These are phyloP conservation scores for Biscogniauxia mediterranea DNA, from an alignment of 2,329 filamentous ascomycete species.

Conservation along the genomic window DNA sequence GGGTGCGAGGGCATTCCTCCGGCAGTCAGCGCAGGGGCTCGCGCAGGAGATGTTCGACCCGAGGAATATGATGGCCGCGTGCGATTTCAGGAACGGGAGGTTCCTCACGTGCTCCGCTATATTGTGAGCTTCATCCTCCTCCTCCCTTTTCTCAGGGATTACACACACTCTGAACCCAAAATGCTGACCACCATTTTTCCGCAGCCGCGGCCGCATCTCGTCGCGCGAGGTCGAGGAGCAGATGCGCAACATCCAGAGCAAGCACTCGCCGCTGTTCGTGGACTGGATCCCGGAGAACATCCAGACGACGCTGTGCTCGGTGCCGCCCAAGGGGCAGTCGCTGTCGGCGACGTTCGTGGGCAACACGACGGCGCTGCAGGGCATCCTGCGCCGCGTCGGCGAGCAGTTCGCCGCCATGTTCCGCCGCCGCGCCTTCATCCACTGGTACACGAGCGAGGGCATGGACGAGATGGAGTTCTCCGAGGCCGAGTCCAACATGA, in stretches of 20 bases:
- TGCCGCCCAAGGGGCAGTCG: slow-evolving; percentile 94
- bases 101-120: slow-evolving; percentile 99
- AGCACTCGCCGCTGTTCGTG: slow-evolving; percentile 99
- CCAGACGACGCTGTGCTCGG: slow-evolving; percentile 98
- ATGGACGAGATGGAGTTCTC: slow-evolving; percentile 99
- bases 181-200: slow-evolving; percentile 27
- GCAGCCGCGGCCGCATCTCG: slow-evolving; percentile 93
- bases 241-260: slow-evolving; percentile 99
- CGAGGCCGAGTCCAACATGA: slow-evolving; percentile 99
- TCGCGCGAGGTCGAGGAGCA: slow-evolving; percentile 99
- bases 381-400: slow-evolving; percentile 99
- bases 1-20: slow-evolving; percentile 90
- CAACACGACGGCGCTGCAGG: slow-evolving; percentile 99
- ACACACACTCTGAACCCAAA: too few relatives aligned
- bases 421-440: slow-evolving; percentile 99
- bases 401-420: slow-evolving; percentile 99
- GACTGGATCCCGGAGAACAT: slow-evolving; percentile 99
- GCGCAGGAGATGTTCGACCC: slow-evolving; percentile 99
- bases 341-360: slow-evolving; percentile 99
- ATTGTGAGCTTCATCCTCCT: slow-evolving; percentile 60
- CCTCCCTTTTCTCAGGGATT: neutral
- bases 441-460: slow-evolving; percentile 99
- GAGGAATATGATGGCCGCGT: slow-evolving; percentile 99
- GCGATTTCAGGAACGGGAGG: slow-evolving; percentile 99
- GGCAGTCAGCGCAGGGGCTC: slow-evolving; percentile 94